Percentiles rank a stretch among this genome's conserved stretches.
These are phyloP conservation scores for Camelina laxa DNA, from an alignment of 345 rosid genomes.

Conservation along the genomic window DNA sequence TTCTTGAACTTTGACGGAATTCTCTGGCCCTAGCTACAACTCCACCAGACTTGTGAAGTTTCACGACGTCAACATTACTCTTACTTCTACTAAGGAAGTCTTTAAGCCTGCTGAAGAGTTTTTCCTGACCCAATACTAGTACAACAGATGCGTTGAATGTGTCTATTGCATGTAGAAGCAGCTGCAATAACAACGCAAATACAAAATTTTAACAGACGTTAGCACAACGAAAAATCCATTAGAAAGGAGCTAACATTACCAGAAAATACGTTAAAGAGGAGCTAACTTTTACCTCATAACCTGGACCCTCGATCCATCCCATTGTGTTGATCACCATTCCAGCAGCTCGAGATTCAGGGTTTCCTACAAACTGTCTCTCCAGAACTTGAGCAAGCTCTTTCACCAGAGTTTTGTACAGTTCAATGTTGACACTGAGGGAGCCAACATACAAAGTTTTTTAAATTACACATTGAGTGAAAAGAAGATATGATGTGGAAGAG, in stretches of 20 bases:
- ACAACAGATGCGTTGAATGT: slow-evolving; percentile 85
- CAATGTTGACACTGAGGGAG: slow-evolving; percentile 72
- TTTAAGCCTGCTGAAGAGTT: slow-evolving; percentile 92
- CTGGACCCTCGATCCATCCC: slow-evolving; percentile 96
- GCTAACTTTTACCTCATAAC: slow-evolving; percentile 66
- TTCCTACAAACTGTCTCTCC: slow-evolving; percentile 76
- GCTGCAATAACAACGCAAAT: slow-evolving; percentile 49
- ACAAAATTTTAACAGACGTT: neutral
- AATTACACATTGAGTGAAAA: neutral
- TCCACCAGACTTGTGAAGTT: slow-evolving; percentile 91
- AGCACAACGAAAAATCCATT: neutral
- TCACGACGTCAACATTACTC: slow-evolving; percentile 83
- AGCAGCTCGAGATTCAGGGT: slow-evolving; percentile 77
- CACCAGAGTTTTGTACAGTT: slow-evolving; percentile 70
- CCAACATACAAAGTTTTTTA: neutral
- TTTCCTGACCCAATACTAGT: slow-evolving; percentile 93
- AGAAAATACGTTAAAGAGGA: neutral
- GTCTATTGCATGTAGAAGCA: slow-evolving; percentile 82
- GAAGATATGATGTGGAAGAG: slow-evolving; percentile 2
- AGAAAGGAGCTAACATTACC: neutral
- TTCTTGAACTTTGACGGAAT: slow-evolving; percentile 64
- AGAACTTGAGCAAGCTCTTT: slow-evolving; percentile 84
- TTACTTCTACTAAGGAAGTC: slow-evolving; percentile 64
- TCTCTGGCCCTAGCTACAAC: slow-evolving; percentile 77
- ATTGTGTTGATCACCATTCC: slow-evolving; percentile 96